Base-by-base conservation (phyloP, 1,284 basidiomycete genomes). In the Ganoderma boninense region DNA sequence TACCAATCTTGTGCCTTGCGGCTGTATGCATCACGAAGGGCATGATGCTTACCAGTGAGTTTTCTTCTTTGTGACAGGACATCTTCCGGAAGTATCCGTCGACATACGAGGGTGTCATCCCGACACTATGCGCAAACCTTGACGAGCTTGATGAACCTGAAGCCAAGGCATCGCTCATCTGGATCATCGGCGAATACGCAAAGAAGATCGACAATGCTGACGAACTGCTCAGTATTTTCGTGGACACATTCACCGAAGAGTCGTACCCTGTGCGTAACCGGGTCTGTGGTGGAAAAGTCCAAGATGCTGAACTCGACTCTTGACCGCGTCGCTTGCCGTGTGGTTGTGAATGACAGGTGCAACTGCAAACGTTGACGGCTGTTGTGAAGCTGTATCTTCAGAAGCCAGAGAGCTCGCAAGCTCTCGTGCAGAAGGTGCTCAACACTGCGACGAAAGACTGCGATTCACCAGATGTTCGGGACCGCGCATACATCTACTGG, bases 81-180 rank as follows among this genome's bases (percentile, higher is more conserved):
- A 98, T 99, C 73, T 99, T 99, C 90, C 90, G 97, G 67, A 95
- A 97, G 84, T 99, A 99, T 80, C 98, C 97, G n/a, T 93, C 92
- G 66, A 95, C 95, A 42, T 99, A 99, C 81, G 98, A 99, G 83
- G 96, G 96, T 66, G 94, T 98, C 76, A 99, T 99, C 75, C 96
- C 96, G 1, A 97, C 94, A 0, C 84, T 99, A 46, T 99, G 97
- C 78, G 92, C 96, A 7, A 98, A 97, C 77, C 88, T 99, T 32
- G 97, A 99, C 75, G 97, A 97, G 75, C 85, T 99, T 61, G 97
- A 99, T 80, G 98, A 99, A 79, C 97, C 97, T 18, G 98, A 99
- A 80, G 97, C 97, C 6, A 99, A 99, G 80, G 95, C 97, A 0
- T 96, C 97, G 10, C 88, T 99, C 70, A 98, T 99, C 78, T 99